Evolutionary conservation across 148 eudicot species (phyloP).

Genomic region (Rhododendron henanense): DNA sequence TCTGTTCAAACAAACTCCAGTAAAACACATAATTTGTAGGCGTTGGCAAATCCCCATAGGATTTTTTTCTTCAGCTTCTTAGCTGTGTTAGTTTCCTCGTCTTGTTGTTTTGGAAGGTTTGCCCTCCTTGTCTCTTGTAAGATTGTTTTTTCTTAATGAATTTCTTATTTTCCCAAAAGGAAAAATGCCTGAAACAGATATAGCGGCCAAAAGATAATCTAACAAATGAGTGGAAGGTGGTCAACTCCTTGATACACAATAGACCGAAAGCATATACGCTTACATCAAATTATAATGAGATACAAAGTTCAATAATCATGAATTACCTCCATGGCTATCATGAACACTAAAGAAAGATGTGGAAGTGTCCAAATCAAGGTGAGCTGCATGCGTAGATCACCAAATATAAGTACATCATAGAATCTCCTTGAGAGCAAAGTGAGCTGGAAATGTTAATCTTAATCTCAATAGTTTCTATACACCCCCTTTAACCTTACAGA

Average conservation of each 20-base stretch:
- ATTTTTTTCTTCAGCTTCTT: neutral
- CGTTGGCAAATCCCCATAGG: neutral
- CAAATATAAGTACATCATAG: conserved; percentile 12
- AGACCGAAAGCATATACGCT: too few relatives aligned
- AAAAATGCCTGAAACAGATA: too few relatives aligned
- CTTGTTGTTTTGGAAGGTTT: neutral
- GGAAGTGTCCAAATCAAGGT: conserved; percentile 51
- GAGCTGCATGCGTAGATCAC: conserved; percentile 55
- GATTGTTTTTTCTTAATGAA: neutral
- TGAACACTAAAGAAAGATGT: conserved; percentile 75
- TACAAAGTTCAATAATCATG: neutral
- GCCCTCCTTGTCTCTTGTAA: neutral
- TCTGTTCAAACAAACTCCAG: too few relatives aligned
- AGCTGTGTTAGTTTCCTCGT: neutral
- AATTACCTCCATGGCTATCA: conserved; percentile 80
- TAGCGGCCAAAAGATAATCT: too few relatives aligned
- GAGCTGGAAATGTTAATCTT: neutral
- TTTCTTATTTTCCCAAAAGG: neutral
- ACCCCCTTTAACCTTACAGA: too few relatives aligned
- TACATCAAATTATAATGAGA: too few relatives aligned
- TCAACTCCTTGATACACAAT: too few relatives aligned
- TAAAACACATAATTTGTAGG: neutral
- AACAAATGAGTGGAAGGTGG: too few relatives aligned
- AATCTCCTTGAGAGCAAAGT: neutral
- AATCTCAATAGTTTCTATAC: too few relatives aligned